Percentiles rank a stretch among this genome's conserved stretches.
Conservation (phyloP, 148 eudicot species). For the Fallopia convolvulus region DNA sequence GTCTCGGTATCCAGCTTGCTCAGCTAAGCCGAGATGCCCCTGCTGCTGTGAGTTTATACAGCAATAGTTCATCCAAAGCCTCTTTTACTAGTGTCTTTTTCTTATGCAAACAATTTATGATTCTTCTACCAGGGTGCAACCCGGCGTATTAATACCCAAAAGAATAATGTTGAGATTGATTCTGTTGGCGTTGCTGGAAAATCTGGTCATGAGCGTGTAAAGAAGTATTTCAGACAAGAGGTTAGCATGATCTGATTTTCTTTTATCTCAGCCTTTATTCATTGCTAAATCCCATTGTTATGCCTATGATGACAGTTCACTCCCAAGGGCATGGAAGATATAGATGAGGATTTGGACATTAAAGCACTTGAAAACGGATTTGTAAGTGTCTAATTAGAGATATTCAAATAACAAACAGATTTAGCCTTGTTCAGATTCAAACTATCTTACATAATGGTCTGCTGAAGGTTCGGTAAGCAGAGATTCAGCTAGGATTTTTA, state of each 20-base stretch:
- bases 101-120: not conserved
- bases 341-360: constrained; percentile 75
- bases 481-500: not conserved
- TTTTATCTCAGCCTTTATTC: not conserved
- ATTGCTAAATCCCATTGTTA: not conserved
- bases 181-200: constrained; percentile 84
- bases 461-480: not conserved
- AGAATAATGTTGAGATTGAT: constrained; percentile 66
- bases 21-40: constrained; percentile 96
- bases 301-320: constrained; percentile 44
- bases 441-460: not conserved
- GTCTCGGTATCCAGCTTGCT: constrained; percentile 80
- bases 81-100: not conserved
- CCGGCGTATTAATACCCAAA: constrained; percentile 60
- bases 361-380: constrained; percentile 76
- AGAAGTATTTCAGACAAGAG: constrained; percentile 69
- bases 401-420: not conserved
- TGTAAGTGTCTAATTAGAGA: constrained; percentile 37
- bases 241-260: constrained; percentile 24
- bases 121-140: constrained; percentile 71
- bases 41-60: constrained; percentile 66
- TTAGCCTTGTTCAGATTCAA: not conserved
- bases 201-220: constrained; percentile 45
- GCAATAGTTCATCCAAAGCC: not conserved
- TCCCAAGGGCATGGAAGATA: constrained; percentile 48